Evolutionary conservation across 2,329 filamentous ascomycete genomes (phyloP).

Genomic region (Dothistroma septosporum): DNA sequence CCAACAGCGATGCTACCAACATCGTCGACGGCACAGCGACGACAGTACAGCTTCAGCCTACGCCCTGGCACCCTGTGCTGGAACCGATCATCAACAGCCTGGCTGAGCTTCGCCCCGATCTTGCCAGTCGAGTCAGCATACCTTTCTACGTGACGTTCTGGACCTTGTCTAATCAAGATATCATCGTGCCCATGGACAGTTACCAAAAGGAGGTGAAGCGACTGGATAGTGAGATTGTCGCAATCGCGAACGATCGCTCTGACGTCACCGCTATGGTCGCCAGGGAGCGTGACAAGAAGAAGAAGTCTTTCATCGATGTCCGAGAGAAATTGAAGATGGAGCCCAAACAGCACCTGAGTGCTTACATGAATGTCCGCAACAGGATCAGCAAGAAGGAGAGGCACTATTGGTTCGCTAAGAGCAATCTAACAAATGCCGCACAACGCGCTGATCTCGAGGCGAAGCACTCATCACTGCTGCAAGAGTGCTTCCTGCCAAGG

Average conservation of each 20-base stretch:
- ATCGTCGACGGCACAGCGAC: constrained; percentile 8
- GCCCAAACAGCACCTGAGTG: constrained; percentile 63
- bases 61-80: constrained; percentile 63
- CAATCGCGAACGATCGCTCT: constrained; percentile 65
- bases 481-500: constrained; percentile 89
- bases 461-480: constrained; percentile 72
- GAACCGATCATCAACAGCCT: constrained; percentile 70
- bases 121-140: constrained; percentile 67
- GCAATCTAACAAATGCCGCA: constrained; percentile 9
- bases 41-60: constrained; percentile 3
- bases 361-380: constrained; percentile 62
- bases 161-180: constrained; percentile 78
- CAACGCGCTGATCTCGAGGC: constrained; percentile 45
- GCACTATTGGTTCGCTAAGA: constrained; percentile 65
- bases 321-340: constrained; percentile 69
- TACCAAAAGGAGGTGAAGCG: constrained; percentile 73
- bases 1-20: neutral
- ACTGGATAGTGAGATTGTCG: constrained; percentile 62
- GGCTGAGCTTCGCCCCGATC: constrained; percentile 54
- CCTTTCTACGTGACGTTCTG: constrained; percentile 90
- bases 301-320: constrained; percentile 64
- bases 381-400: constrained; percentile 72
- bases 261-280: constrained; percentile 66
- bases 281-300: constrained; percentile 64
- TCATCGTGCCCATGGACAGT: constrained; percentile 69